phyloP scores from a whole-genome alignment of 495 filamentous ascomycete genomes.

The Xanthoparmelia taractica region DNA sequence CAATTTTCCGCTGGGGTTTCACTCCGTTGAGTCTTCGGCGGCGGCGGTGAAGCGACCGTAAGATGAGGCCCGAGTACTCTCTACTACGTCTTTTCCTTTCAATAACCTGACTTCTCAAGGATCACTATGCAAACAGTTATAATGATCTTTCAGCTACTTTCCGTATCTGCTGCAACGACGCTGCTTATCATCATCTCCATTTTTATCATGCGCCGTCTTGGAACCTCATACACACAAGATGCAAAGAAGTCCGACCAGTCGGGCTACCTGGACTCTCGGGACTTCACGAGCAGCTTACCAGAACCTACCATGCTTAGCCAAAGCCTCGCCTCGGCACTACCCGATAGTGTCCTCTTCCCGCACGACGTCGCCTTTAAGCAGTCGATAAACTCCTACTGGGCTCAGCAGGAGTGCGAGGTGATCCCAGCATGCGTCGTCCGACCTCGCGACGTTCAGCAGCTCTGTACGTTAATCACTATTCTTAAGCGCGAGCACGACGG shows the following conservation, averaged over 20 bases:
- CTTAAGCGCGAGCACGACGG: slow-evolving; percentile 26
- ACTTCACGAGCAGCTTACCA: slow-evolving; percentile 11
- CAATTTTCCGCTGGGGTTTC: no score
- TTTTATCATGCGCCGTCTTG: slow-evolving; percentile 18
- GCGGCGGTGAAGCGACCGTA: no score
- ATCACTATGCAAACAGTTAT: neutral
- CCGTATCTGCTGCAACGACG: slow-evolving; percentile 9
- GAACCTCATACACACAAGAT: slow-evolving; percentile 12
- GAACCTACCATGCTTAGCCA: slow-evolving; percentile 21
- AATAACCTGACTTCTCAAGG: neutral
- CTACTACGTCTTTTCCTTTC: no score
- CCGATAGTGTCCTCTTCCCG: slow-evolving; percentile 24
- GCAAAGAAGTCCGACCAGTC: neutral
- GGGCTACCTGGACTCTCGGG: slow-evolving; percentile 3
- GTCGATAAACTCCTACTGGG: slow-evolving; percentile 31
- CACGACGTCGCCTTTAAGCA: slow-evolving; percentile 25
- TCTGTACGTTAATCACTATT: slow-evolving; percentile 24
- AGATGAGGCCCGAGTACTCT: no score
- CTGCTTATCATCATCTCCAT: slow-evolving; percentile 13
- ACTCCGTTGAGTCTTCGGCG: no score
- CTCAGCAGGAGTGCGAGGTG: slow-evolving; percentile 31
- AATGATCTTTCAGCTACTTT: slow-evolving; percentile 16
- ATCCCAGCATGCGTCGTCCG: slow-evolving; percentile 29
- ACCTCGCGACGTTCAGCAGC: slow-evolving; percentile 26
- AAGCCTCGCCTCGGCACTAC: slow-evolving; percentile 22